Evolutionary conservation across 1,284 basidiomycete genomes (phyloP).

Genomic region (Sanghuangporus baumii): DNA sequence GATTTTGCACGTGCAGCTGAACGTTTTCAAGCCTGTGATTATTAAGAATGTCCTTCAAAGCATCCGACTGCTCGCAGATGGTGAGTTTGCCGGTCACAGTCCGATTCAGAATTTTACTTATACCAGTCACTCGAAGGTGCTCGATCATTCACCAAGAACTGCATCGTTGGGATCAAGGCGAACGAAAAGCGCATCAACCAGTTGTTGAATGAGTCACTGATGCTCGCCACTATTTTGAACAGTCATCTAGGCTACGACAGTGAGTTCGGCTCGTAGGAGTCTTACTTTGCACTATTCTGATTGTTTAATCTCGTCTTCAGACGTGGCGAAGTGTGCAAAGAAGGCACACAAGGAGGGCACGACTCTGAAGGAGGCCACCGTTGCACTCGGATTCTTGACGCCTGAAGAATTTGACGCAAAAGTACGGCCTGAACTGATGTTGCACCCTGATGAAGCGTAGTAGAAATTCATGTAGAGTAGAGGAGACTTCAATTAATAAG

Average conservation of each 20-base stretch:
- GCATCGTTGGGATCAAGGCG: conserved; percentile 92
- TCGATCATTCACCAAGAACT: conserved; percentile 94
- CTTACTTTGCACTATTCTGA: not conserved
- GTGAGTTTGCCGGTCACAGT: conserved; percentile 33
- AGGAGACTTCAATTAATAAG: not conserved
- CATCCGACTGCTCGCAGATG: conserved; percentile 91
- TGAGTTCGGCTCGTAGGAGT: conserved; percentile 37
- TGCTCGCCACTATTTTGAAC: conserved; percentile 96
- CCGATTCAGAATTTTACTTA: not conserved
- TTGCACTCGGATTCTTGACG: conserved; percentile 81
- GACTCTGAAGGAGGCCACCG: conserved; percentile 92
- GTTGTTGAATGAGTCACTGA: conserved; percentile 90
- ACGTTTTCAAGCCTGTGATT: conserved; percentile 99
- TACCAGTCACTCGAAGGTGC: conserved; percentile 43
- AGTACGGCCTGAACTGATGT: conserved; percentile 91
- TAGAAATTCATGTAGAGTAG: conserved; percentile 20
- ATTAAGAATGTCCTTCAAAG: conserved; percentile 97
- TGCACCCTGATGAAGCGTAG: conserved; percentile 61
- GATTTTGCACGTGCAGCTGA: conserved; percentile 50
- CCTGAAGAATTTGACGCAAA: conserved; percentile 93
- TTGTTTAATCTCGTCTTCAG: conserved; percentile 34
- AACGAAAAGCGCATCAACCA: conserved; percentile 91
- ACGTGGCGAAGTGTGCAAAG: conserved; percentile 98
- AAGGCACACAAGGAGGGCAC: conserved; percentile 98
- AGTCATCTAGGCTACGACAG: conserved; percentile 92